Percentiles rank a stretch among this genome's conserved stretches.
phyloP scores from a whole-genome alignment of 2,329 filamentous ascomycete species.

The Polychaeton citri region DNA sequence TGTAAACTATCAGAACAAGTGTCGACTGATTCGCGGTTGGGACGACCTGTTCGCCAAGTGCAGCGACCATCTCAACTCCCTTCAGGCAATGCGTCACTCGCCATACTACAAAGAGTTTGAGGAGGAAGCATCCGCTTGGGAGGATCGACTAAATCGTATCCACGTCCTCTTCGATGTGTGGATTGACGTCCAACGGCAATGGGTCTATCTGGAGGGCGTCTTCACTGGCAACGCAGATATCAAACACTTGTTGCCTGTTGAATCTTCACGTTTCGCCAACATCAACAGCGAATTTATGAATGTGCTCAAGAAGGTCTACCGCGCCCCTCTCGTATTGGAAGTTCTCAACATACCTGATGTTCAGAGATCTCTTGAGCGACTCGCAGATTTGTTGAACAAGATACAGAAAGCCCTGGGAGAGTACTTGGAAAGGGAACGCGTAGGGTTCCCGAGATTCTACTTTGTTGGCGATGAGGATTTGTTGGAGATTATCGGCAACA shows the following conservation, averaged over 20 bases:
- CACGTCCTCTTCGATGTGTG: slow-evolving; percentile 98
- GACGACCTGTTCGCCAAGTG: slow-evolving; percentile 98
- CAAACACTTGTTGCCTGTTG: slow-evolving; percentile 90
- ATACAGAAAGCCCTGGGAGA: slow-evolving; percentile 98
- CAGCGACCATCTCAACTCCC: slow-evolving; percentile 91
- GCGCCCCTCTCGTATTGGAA: slow-evolving; percentile 88
- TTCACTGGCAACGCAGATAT: slow-evolving; percentile 99
- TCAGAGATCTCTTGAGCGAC: slow-evolving; percentile 85
- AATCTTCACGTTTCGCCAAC: slow-evolving; percentile 94
- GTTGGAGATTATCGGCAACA: slow-evolving; percentile 98
- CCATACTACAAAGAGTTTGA: slow-evolving; percentile 99
- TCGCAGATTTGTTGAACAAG: slow-evolving; percentile 96
- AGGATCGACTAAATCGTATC: slow-evolving; percentile 93
- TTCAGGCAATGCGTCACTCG: slow-evolving; percentile 97
- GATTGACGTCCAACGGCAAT: slow-evolving; percentile 99
- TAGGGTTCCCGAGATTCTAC: slow-evolving; percentile 97
- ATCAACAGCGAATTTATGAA: slow-evolving; percentile 98
- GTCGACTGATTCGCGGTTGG: slow-evolving; percentile 91
- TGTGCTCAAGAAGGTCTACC: slow-evolving; percentile 99
- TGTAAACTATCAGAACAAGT: slow-evolving; percentile 96
- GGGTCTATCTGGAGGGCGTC: slow-evolving; percentile 97
- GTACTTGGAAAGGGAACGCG: slow-evolving; percentile 93
- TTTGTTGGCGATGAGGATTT: slow-evolving; percentile 98
- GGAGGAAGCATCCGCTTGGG: slow-evolving; percentile 91
- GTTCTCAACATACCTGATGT: slow-evolving; percentile 92